These are phyloP conservation scores for Vitis amurensis DNA, from an alignment of 164 flowering plant genomes.

Conservation along the genomic window DNA sequence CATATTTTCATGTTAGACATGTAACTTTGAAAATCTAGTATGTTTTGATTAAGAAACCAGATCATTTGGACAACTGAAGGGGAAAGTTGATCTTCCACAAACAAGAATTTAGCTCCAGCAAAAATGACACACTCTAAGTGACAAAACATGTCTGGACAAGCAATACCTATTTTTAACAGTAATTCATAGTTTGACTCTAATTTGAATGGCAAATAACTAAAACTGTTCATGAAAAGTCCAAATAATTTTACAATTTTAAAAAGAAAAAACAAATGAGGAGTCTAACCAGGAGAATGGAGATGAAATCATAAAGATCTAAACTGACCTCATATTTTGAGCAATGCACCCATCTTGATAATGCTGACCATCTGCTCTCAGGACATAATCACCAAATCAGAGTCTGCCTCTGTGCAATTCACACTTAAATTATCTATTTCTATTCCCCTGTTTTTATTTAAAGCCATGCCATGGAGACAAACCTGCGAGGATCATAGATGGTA, in stretches of 20 bases:
- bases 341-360: constrained; percentile 72
- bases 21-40: not conserved
- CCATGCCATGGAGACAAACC: constrained; percentile 33
- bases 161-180: no score
- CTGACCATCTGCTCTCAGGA: constrained; percentile 64
- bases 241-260: not conserved
- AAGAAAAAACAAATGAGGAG: not conserved
- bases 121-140: not conserved
- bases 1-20: not conserved
- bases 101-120: not conserved
- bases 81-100: not conserved
- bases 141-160: no score
- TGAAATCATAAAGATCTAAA: not conserved
- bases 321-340: constrained; percentile 90
- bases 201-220: not conserved
- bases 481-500: constrained; percentile 85
- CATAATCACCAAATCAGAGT: constrained; percentile 7
- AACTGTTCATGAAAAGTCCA: not conserved
- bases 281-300: not conserved
- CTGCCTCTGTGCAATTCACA: not conserved
- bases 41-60: not conserved
- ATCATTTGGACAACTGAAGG: not conserved
- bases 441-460: not conserved
- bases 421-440: not conserved
- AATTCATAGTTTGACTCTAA: no score